Percentiles rank a stretch among this genome's conserved stretches.
phyloP scores from a whole-genome alignment of 2,329 filamentous ascomycete genomes.

The Raffaelea arxii region DNA sequence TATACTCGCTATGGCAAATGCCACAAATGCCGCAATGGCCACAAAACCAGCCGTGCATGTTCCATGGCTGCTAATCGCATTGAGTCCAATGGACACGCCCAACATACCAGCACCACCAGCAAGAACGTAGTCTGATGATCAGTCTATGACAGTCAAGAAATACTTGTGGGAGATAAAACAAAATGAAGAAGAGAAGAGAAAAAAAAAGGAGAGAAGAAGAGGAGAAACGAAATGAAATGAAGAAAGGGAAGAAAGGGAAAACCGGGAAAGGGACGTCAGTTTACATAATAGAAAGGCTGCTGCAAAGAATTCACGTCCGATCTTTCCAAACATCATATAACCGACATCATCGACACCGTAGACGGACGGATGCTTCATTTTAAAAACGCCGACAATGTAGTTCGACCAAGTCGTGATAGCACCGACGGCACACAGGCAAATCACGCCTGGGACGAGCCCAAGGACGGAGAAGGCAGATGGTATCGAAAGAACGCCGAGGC shows the following conservation, averaged over 20 bases:
- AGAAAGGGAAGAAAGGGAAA: too few species aligned
- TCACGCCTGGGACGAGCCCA: constrained; percentile 72
- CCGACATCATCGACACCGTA: neutral
- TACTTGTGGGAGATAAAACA: neutral
- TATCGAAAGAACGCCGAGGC: constrained; percentile 51
- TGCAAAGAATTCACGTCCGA: neutral
- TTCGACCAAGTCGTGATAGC: constrained; percentile 28
- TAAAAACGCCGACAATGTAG: constrained; percentile 29
- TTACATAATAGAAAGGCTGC: neutral
- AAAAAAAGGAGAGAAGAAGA: too few species aligned
- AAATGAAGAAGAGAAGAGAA: too few species aligned
- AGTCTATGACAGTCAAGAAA: neutral
- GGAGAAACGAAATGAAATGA: neutral
- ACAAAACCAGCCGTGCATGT: constrained; percentile 50
- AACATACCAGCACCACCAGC: constrained; percentile 1
- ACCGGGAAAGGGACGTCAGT: too few species aligned
- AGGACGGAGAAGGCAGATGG: constrained; percentile 62
- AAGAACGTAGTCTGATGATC: too few species aligned
- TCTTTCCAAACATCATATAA: neutral
- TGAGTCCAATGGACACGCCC: constrained; percentile 32
- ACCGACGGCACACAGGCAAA: constrained; percentile 61
- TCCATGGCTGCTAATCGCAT: constrained; percentile 48
- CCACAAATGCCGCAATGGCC: constrained; percentile 38
- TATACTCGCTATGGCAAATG: constrained; percentile 39
- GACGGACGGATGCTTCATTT: constrained; percentile 19